Evolutionary conservation across 2,329 filamentous ascomycete genomes (phyloP).

Genomic region (Chrysoporthe austroafricana): DNA sequence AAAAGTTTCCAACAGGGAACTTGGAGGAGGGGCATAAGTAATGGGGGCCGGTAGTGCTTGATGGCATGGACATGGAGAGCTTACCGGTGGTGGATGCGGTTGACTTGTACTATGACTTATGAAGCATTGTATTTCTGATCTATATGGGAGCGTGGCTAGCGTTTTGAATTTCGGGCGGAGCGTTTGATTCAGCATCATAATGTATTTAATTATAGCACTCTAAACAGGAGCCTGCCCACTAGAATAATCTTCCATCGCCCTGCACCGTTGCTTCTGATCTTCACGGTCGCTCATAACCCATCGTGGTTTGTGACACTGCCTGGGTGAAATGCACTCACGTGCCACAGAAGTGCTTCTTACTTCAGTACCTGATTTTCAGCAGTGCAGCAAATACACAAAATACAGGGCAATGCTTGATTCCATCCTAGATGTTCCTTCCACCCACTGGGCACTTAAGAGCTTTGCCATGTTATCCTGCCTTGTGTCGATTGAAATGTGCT

Average conservation of each 20-base stretch:
- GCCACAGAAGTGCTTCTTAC: neutral
- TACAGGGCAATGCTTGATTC: neutral
- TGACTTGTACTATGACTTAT: neutral
- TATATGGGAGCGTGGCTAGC: neutral
- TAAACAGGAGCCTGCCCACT: neutral
- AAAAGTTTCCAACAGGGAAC: conserved; percentile 5
- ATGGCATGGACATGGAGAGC: neutral
- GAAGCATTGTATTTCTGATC: neutral
- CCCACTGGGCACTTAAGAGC: neutral
- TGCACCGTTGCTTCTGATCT: neutral
- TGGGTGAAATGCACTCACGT: neutral
- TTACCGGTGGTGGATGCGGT: neutral
- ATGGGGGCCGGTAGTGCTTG: neutral
- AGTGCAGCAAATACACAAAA: neutral
- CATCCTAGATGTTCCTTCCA: neutral
- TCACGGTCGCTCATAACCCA: neutral
- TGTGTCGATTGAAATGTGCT: neutral
- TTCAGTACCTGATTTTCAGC: neutral
- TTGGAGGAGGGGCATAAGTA: conserved; percentile 10
- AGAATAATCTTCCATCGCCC: neutral
- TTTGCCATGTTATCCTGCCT: neutral
- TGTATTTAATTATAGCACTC: neutral
- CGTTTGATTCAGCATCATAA: conserved; percentile 3
- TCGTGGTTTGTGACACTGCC: neutral
- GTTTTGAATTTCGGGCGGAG: neutral